Base-by-base conservation (phyloP, 1,284 basidiomycete species). In the Pascua sp. region DNA sequence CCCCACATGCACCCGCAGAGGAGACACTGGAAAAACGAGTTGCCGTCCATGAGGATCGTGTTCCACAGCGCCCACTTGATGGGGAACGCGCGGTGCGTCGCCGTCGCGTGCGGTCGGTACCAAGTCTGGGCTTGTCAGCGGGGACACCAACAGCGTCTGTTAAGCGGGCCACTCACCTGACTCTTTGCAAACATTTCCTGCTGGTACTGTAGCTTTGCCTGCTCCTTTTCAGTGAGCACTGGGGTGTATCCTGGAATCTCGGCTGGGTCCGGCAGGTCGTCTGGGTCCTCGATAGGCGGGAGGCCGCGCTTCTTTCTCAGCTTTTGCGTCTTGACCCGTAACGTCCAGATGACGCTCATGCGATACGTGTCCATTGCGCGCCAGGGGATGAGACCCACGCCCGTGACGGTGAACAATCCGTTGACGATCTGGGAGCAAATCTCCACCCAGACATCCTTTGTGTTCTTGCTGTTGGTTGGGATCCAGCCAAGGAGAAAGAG, bases 101-200 rank as follows among this genome's bases (percentile, higher is more conserved):
- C 85, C 5, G 89, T 92, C 43, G 88, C 90, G 73, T 92, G 89
- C 8, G 90, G 85, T 43, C 88, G 81, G 75, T 94, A 94, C 89
- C 90, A 94, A 0, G 89, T 91, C 76, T 89, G 84, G 10, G 24
- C 24, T 32, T n/a, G 53, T 55, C 18, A 55, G 49, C 38, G 36
- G 5, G 11, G n/a, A 1, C 3, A 42, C 8, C 17, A 24, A n/a
- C n/a, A n/a, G n/a, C 11, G 45, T 24, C 17, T 18, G 7, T 13
- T 16, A 16, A 2, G 7, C 24, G 24, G 4, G 24, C 24, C 7
- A 57, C 67, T 48, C 47, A 70, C 69, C 58, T 77, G 77, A 49
- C 64, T 68, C 38, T 66, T 65, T 5, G 70, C 67, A 62, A 78
- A 79, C 61, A 71, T 71, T 16, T 70, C 64, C 62, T 79, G 77